phyloP scores from a whole-genome alignment of 139 green algal species.

The Raphidocelis subcapitata region DNA sequence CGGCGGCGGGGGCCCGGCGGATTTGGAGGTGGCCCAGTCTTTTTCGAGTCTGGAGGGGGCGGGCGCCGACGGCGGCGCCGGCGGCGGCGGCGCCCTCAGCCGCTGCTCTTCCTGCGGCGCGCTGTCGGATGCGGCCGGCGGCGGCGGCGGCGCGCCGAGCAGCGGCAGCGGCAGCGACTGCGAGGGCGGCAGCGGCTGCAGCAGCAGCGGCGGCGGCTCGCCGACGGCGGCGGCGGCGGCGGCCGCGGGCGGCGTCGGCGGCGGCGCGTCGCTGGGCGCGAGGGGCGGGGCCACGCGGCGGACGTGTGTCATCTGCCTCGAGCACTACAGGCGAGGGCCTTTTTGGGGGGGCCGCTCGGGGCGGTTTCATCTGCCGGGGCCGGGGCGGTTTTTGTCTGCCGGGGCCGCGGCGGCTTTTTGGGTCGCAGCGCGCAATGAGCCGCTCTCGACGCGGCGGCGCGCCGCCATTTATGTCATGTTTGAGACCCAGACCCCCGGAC shows the following conservation, averaged over 20 bases:
- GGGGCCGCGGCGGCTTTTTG: no score
- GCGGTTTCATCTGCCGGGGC: no score
- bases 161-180: slow-evolving; percentile 52
- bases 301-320: slow-evolving; percentile 59
- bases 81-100: neutral
- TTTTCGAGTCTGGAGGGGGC: neutral
- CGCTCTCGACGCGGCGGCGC: no score
- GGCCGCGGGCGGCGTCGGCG: neutral
- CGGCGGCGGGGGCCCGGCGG: no score
- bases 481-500: no score
- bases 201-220: neutral
- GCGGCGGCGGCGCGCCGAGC: slow-evolving; percentile 34
- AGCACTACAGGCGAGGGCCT: no score
- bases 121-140: slow-evolving; percentile 28
- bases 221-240: neutral
- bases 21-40: neutral
- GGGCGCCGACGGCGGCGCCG: neutral
- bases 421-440: no score
- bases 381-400: no score
- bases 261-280: slow-evolving; percentile 10
- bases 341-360: no score
- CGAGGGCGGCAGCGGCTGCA: slow-evolving; percentile 4
- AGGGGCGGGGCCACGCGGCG: slow-evolving; percentile 50
- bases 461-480: no score
- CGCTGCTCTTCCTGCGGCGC: slow-evolving; percentile 14